Percentiles rank a stretch among this genome's conserved stretches.
These are phyloP conservation scores for Phytophthora colocasiae DNA, from an alignment of 352 stramenopile species.

Conservation along the genomic window DNA sequence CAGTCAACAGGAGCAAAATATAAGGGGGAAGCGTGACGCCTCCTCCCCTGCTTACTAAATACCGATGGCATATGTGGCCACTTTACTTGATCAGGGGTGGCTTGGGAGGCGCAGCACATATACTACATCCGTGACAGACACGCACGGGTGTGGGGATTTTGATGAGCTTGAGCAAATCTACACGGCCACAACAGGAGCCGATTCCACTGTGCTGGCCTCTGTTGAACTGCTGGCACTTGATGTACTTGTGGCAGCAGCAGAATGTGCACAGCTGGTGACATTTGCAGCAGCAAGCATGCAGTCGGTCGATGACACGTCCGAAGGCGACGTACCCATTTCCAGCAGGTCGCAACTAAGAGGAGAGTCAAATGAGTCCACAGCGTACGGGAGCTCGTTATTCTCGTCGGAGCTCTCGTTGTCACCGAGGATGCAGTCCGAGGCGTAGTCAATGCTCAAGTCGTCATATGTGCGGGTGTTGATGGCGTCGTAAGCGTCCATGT, in stretches of 20 bases:
- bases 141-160: constrained; percentile 14
- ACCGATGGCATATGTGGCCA: constrained; percentile 32
- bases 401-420: constrained; percentile 60
- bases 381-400: constrained; percentile 69
- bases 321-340: constrained; percentile 76
- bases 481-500: constrained; percentile 79
- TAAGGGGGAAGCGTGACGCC: constrained; percentile 21
- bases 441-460: constrained; percentile 71
- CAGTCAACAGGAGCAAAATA: constrained; percentile 38
- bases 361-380: constrained; percentile 67
- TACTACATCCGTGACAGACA: constrained; percentile 33
- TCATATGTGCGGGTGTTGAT: constrained; percentile 62
- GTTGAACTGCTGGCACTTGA: constrained; percentile 25
- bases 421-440: constrained; percentile 72
- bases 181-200: constrained; percentile 30
- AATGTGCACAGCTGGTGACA: constrained; percentile 32
- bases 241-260: constrained; percentile 7
- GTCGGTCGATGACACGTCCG: constrained; percentile 62
- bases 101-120: constrained; percentile 23
- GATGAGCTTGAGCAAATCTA: constrained; percentile 18
- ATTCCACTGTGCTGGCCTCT: constrained; percentile 24
- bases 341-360: constrained; percentile 52
- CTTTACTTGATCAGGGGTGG: constrained; percentile 22
- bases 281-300: constrained; percentile 56
- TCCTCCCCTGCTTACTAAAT: constrained; percentile 46